Conservation (phyloP, 2,329 filamentous ascomycete genomes). For the Penicillium palitans region DNA sequence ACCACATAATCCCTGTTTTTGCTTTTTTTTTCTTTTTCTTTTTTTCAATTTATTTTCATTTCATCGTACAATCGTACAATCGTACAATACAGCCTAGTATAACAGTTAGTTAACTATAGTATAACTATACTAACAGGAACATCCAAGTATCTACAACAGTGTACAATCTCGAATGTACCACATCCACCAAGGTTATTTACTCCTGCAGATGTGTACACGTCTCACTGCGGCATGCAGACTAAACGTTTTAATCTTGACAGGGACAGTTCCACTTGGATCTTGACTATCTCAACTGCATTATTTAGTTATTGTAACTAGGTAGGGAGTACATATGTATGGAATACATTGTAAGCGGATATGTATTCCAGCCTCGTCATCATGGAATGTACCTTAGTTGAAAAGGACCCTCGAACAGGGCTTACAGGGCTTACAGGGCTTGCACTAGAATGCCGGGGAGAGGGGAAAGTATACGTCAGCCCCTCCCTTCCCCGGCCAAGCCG, state of each 20-base stretch:
- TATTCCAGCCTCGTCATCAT: conserved; percentile 1
- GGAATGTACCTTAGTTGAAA: background rate
- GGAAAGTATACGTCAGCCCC: conserved; percentile 6
- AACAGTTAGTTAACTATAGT: too few relatives aligned
- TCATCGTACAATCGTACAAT: background rate
- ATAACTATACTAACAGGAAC: background rate
- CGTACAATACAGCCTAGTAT: too few relatives aligned
- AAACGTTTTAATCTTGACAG: conserved; percentile 4
- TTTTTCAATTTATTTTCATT: background rate
- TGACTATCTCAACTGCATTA: background rate
- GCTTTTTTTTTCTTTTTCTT: background rate
- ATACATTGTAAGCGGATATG: background rate
- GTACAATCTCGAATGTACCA: background rate
- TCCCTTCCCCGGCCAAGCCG: conserved; percentile 1
- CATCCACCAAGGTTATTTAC: background rate
- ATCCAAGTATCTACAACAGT: background rate
- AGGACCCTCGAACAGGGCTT: background rate
- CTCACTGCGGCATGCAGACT: conserved; percentile 1
- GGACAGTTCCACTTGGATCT: background rate
- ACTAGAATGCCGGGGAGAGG: background rate
- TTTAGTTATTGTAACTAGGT: too few relatives aligned
- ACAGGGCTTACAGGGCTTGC: background rate
- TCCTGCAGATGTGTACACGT: background rate
- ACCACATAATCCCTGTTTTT: background rate
- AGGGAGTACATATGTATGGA: background rate